Conservation (phyloP, 2,329 filamentous ascomycete genomes). For the Fusarium gaditjirri region DNA sequence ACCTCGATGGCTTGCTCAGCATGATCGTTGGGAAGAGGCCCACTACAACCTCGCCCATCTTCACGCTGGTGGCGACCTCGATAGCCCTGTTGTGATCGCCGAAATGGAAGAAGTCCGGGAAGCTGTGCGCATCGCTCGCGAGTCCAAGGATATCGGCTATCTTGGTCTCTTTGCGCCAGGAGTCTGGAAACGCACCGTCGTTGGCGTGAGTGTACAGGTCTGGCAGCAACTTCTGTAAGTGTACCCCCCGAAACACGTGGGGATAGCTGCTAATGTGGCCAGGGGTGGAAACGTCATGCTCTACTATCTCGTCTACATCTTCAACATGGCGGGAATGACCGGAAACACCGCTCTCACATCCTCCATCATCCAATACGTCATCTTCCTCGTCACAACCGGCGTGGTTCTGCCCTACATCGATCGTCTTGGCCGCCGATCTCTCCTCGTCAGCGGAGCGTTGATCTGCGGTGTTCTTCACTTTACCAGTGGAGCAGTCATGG, state of each 20-base stretch:
- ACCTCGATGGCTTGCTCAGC: constrained; percentile 71
- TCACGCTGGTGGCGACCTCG: constrained; percentile 64
- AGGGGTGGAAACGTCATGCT: constrained; percentile 64
- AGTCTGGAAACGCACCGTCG: constrained; percentile 62
- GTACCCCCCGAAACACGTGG: accelerated
- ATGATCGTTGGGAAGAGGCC: constrained; percentile 68
- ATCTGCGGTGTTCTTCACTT: constrained; percentile 60
- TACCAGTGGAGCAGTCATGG: constrained; percentile 61
- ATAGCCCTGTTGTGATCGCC: constrained; percentile 65
- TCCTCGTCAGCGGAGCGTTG: constrained; percentile 59
- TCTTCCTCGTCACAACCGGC: constrained; percentile 64
- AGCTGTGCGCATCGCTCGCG: constrained; percentile 51
- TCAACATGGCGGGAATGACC: constrained; percentile 68
- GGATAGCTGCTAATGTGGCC: background rate
- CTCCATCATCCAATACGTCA: constrained; percentile 65
- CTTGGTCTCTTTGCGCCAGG: constrained; percentile 57
- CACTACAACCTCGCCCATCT: constrained; percentile 64
- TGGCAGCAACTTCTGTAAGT: constrained; percentile 62
- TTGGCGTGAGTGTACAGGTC: constrained; percentile 62
- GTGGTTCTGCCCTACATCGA: constrained; percentile 61
- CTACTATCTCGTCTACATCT: constrained; percentile 72
- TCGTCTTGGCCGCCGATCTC: constrained; percentile 58
- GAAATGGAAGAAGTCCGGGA: constrained; percentile 66
- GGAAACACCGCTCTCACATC: constrained; percentile 56
- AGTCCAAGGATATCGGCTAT: constrained; percentile 53